Conservation (phyloP, 345 rosid genomes). For the Firmiana major region DNA sequence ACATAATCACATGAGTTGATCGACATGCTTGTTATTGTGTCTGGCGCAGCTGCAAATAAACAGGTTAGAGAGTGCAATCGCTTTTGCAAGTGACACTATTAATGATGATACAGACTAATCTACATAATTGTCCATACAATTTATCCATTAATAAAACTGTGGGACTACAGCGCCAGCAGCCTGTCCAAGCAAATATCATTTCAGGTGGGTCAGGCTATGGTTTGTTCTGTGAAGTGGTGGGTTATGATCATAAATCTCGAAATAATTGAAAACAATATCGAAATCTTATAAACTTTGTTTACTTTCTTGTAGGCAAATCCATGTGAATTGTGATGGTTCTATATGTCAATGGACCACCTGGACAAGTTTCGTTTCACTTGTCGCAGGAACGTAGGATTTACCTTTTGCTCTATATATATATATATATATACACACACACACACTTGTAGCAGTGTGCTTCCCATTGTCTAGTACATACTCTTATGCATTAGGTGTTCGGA, state of each 20-base stretch:
- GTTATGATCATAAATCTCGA: not conserved
- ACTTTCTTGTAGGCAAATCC: not conserved
- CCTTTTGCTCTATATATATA: no score
- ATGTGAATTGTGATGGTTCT: no score
- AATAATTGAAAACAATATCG: not conserved
- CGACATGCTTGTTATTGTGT: not conserved
- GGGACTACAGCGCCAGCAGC: not conserved
- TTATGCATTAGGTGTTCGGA: no score
- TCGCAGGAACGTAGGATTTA: no score
- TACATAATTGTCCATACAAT: not conserved
- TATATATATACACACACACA: no score
- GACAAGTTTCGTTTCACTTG: no score
- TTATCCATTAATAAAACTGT: not conserved
- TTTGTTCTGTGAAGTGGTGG: not conserved
- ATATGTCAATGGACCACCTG: no score
- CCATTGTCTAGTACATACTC: no score
- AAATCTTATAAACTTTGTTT: not conserved
- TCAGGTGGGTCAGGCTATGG: not conserved
- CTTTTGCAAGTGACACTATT: no score
- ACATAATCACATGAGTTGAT: not conserved
- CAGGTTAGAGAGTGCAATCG: not conserved
- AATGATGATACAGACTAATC: not conserved
- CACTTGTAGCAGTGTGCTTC: no score
- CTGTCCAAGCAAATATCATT: not conserved
- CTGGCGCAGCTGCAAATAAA: not conserved